These are phyloP conservation scores for Umbellularia californica DNA, from an alignment of 164 flowering plant genomes.

Conservation along the genomic window DNA sequence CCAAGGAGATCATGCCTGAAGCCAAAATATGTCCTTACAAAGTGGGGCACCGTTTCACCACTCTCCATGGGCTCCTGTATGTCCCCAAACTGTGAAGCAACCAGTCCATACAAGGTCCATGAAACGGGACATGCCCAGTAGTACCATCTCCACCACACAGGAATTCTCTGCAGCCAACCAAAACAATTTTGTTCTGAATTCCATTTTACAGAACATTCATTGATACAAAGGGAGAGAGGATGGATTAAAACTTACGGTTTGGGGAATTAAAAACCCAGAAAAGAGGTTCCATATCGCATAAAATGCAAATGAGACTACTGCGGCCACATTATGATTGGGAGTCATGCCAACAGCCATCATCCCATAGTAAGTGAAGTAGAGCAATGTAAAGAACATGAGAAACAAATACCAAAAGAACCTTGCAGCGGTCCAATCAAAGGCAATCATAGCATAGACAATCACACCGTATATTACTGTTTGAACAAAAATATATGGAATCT, in stretches of 20 bases:
- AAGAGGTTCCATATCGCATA: constrained; percentile 28
- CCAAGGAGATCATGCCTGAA: constrained; percentile 38
- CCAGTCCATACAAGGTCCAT: constrained; percentile 54
- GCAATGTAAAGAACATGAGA: constrained; percentile 26
- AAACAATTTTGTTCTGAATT: neutral
- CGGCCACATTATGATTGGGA: constrained; percentile 23
- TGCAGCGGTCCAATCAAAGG: constrained; percentile 24
- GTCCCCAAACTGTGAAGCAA: constrained; percentile 49
- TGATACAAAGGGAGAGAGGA: neutral
- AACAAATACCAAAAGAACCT: constrained; percentile 30
- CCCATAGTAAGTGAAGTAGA: constrained; percentile 28
- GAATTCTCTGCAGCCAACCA: constrained; percentile 39
- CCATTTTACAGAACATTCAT: neutral
- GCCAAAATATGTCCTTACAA: constrained; percentile 33
- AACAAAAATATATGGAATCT: constrained; percentile 44
- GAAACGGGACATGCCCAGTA: constrained; percentile 44
- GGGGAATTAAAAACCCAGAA: constrained; percentile 32
- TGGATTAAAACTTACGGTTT: constrained; percentile 24
- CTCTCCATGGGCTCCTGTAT: constrained; percentile 14
- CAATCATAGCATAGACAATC: constrained; percentile 44
- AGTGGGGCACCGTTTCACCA: constrained; percentile 23
- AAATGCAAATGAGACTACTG: constrained; percentile 28
- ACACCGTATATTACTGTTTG: constrained; percentile 28
- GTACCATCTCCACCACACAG: constrained; percentile 69
- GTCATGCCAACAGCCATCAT: constrained; percentile 31